Conservation (phyloP, 208 protist species). For the Vickermania ingenoplastis region DNA sequence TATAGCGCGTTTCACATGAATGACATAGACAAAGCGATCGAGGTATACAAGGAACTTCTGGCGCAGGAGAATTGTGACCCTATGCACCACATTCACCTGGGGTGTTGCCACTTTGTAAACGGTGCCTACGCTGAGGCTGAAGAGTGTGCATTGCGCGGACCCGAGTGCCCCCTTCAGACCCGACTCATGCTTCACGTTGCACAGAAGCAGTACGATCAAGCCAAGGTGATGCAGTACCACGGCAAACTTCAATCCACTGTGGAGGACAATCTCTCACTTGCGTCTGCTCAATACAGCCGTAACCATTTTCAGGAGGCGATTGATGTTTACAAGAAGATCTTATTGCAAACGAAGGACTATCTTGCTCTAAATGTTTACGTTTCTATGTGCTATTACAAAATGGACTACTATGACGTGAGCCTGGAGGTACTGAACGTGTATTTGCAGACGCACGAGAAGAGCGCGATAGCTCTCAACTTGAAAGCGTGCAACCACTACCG, state of each 20-base stretch:
- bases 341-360: conserved; percentile 91
- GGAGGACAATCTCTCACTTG: conserved; percentile 91
- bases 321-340: conserved; percentile 95
- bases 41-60: conserved; percentile 84
- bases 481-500: conserved; percentile 96
- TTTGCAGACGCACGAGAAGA: conserved; percentile 86
- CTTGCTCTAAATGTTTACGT: conserved; percentile 94
- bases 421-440: conserved; percentile 88
- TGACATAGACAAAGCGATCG: conserved; percentile 86
- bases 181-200: conserved; percentile 93
- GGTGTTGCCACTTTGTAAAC: conserved; percentile 75
- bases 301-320: conserved; percentile 95
- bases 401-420: conserved; percentile 96
- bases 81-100: conserved; percentile 72
- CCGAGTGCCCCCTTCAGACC: conserved; percentile 74
- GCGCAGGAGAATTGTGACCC: conserved; percentile 43
- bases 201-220: conserved; percentile 89
- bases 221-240: conserved; percentile 91
- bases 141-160: conserved; percentile 76
- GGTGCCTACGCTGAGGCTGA: conserved; percentile 88
- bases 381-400: conserved; percentile 97
- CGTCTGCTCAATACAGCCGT: conserved; percentile 92
- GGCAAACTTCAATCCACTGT: conserved; percentile 78
- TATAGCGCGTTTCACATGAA: conserved; percentile 94
- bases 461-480: conserved; percentile 93